Evolutionary conservation across 306 rosid genomes (phyloP), one percentile per base, ranked within the genome.

Genomic region (Trichosanthes truncata): DNA sequence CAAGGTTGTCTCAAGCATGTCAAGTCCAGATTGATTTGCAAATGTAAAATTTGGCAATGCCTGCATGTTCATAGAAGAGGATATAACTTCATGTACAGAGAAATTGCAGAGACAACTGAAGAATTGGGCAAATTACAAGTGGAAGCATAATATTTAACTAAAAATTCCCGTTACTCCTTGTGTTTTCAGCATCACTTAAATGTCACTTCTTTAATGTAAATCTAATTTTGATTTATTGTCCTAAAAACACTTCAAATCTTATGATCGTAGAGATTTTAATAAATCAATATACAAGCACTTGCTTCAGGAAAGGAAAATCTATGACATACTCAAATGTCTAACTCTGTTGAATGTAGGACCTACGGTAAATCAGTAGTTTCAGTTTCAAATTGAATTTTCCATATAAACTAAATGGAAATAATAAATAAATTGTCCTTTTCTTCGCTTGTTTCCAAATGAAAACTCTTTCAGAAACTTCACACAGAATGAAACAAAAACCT

Each of bases 1-100:
- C 86, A 93, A 83, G 35, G 99, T 95, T 38, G 99, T 95, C 82
- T 95, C 99, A 9, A 95, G 97, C 99, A 95, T 90, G 89, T 95
- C 99, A 41, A 95, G 97, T 79, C 97, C 99, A 57, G 97, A 92
- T 86, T 95, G 99, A 87, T 95, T 95, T 68, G 92, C 93, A 81
- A 95, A 95, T 20, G 97, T 93, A 36, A 95, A 95, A 81, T 91
- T 89, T 26, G 97, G 97, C 88, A 89, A 43, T 80, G 97, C 92
- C 99, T 95, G 91, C 20, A 79, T 61, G 80, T 78, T 52, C 51
- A 85, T 29, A 40, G 33, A 41, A 77, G 0, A 83, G 56, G 75
- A 73, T 84, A 77, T 38, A 41, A 29, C 49, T 69, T 79, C 81
- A 75, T 72, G 77, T 15, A 61, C 33, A 60, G 72, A 67, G 52